Percentiles rank a stretch among this genome's conserved stretches.
Evolutionary conservation across 345 rosid species (phyloP).

Genomic region (Carallia brachiata): DNA sequence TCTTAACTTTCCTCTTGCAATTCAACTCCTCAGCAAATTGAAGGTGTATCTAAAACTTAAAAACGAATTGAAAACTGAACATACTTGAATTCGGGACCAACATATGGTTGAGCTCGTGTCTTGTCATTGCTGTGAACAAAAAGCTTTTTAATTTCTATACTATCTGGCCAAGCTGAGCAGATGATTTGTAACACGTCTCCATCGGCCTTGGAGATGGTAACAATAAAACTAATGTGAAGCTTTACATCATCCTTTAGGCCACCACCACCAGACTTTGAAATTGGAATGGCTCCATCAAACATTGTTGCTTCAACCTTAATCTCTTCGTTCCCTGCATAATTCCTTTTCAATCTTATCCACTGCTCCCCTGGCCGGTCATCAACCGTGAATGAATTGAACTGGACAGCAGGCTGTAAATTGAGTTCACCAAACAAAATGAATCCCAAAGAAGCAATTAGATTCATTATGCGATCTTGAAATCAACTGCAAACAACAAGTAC

Average conservation of each 20-base stretch:
- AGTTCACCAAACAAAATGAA: not conserved
- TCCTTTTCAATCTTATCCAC: slow-evolving; percentile 69
- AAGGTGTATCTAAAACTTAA: too few species aligned
- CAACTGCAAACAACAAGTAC: not conserved
- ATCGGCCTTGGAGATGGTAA: slow-evolving; percentile 60
- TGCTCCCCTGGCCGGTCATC: slow-evolving; percentile 79
- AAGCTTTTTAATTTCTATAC: slow-evolving; percentile 57
- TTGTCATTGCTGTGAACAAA: slow-evolving; percentile 37
- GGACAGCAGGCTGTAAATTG: slow-evolving; percentile 43
- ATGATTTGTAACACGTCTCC: slow-evolving; percentile 57
- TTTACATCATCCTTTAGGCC: slow-evolving; percentile 33
- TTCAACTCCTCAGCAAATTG: not conserved
- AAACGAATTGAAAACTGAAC: slow-evolving; percentile 14
- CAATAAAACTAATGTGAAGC: slow-evolving; percentile 70
- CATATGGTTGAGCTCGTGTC: slow-evolving; percentile 35
- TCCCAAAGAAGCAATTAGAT: not conserved
- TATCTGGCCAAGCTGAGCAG: slow-evolving; percentile 86
- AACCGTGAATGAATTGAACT: slow-evolving; percentile 51
- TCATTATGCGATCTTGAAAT: not conserved
- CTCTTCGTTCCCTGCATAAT: slow-evolving; percentile 60
- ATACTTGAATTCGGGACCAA: slow-evolving; percentile 81
- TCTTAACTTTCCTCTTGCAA: not conserved
- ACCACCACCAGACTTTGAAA: slow-evolving; percentile 30
- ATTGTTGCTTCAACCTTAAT: slow-evolving; percentile 80
- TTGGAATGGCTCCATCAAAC: slow-evolving; percentile 69